Percentiles rank a stretch among this genome's conserved stretches.
Evolutionary conservation across 768 basidiomycete genomes (phyloP).

Genomic region (Amanita subjunquillea): DNA sequence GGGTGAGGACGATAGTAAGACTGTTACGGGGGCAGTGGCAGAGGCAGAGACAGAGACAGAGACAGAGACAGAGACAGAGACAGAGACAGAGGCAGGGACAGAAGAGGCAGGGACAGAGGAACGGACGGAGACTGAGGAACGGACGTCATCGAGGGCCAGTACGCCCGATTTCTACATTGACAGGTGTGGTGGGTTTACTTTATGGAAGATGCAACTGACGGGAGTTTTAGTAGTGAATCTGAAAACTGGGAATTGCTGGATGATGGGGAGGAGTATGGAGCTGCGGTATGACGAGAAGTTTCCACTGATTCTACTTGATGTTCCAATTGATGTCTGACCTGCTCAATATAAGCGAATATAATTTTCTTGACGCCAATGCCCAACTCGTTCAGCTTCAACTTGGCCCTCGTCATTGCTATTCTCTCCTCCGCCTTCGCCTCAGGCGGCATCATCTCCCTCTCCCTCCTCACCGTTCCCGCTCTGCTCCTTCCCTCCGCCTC

Average conservation of each 20-base stretch:
- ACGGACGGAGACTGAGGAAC: neutral
- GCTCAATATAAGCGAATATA: no score
- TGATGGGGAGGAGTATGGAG: no score
- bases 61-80: neutral
- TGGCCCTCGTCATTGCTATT: neutral
- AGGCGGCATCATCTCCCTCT: neutral
- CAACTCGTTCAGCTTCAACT: neutral
- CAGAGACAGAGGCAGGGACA: neutral
- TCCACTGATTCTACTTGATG: no score
- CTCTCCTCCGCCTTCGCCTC: slow-evolving; percentile 1
- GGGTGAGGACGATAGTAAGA: no score
- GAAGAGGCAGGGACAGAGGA: neutral
- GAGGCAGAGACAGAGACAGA: neutral
- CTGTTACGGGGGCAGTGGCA: no score
- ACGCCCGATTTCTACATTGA: slow-evolving; percentile 1
- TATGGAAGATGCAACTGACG: neutral
- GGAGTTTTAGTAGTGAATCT: neutral
- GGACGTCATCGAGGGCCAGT: neutral
- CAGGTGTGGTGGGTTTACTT: neutral
- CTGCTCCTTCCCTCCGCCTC: neutral
- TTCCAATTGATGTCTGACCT: no score
- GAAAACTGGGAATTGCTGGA: neutral
- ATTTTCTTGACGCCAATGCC: neutral
- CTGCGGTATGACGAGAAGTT: no score
- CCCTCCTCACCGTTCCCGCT: neutral